Evolutionary conservation across 2,329 filamentous ascomycete species (phyloP).

Genomic region (Leptographium flavum): DNA sequence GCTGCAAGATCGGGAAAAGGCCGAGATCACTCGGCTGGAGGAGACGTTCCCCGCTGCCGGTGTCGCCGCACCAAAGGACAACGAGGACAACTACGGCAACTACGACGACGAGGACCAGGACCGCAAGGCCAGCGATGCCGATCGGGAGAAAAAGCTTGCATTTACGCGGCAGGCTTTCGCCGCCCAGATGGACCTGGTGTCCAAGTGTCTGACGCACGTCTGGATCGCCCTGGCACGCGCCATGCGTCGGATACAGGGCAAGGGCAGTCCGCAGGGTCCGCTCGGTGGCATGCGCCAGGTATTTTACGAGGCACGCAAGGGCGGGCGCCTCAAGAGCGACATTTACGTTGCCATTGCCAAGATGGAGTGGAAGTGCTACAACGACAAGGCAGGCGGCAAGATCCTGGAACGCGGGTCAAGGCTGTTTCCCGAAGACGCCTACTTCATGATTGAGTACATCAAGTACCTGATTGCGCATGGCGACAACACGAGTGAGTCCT

Average conservation of each 20-base stretch:
- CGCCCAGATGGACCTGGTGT: slow-evolving; percentile 61
- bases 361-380: slow-evolving; percentile 92
- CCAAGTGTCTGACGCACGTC: slow-evolving; percentile 74
- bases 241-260: slow-evolving; percentile 87
- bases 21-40: slow-evolving; percentile 42
- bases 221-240: slow-evolving; percentile 93
- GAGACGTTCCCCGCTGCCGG: slow-evolving; percentile 24
- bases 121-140: slow-evolving; percentile 25
- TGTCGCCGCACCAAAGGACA: slow-evolving; percentile 12
- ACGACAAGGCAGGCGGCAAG: slow-evolving; percentile 80
- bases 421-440: slow-evolving; percentile 84
- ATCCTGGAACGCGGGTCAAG: slow-evolving; percentile 92
- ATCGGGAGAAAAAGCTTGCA: slow-evolving; percentile 43
- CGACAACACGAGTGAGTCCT: slow-evolving; percentile 79
- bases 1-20: slow-evolving; percentile 46
- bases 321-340: slow-evolving; percentile 80
- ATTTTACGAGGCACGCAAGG: slow-evolving; percentile 76
- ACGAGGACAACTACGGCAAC: slow-evolving; percentile 18
- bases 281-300: slow-evolving; percentile 65
- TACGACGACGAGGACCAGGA: slow-evolving; percentile 26
- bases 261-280: slow-evolving; percentile 45
- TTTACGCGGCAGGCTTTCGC: slow-evolving; percentile 53
- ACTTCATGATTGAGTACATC: slow-evolving; percentile 88
- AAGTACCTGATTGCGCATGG: slow-evolving; percentile 88
- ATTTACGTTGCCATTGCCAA: slow-evolving; percentile 88